Evolutionary conservation across 2,329 filamentous ascomycete genomes (phyloP), one percentile per base, ranked within the genome.

Genomic region (Byssochlamys sp.): DNA sequence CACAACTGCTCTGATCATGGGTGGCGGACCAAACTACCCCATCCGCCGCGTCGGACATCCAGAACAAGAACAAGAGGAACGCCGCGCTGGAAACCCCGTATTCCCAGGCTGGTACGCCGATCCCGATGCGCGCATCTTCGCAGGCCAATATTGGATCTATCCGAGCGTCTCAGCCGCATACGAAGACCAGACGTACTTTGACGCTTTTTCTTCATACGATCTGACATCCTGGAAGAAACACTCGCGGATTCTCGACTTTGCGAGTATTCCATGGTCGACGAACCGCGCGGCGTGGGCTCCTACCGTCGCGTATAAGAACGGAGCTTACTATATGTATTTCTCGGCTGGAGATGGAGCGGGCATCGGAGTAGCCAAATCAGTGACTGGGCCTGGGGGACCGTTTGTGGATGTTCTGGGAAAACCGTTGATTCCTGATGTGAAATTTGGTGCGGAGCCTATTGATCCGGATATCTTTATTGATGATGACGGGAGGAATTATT

Each of bases 51-150:
- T 39, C 35, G 35, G 14, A 39, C 12, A 4, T 14, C 35, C 11
- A 4, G 11, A 39, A 5, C 12, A 39, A n/a, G n/a, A n/a, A n/a
- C 35, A 39, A 39, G 35, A 10, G 11, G 39, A n/a, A 52, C 45
- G 39, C 50, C 25, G 51, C 4, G 4, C 57, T 39, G 67, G 68
- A 45, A 81, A 81, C 57, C 78, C 78, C 4, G 75, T 80, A 55
- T 70, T 80, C 26, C 69, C 74, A 1, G 77, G 77, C 54, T 79
- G 77, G 76, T 81, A 81, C 62, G 79, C 78, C 6, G 78, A 81
- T 57, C 79, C 78, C 0, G 79, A 80, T 64, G 75, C 70, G 27
- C 76, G 73, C 55, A 74, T 76, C 65, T 81, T 78, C 67, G 65
- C 75, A 14, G 67, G 66, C 28, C 62, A 72, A 45, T 80, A 77